phyloP scores from a whole-genome alignment of 257 asterid genomes.

The Solanum microdontum region DNA sequence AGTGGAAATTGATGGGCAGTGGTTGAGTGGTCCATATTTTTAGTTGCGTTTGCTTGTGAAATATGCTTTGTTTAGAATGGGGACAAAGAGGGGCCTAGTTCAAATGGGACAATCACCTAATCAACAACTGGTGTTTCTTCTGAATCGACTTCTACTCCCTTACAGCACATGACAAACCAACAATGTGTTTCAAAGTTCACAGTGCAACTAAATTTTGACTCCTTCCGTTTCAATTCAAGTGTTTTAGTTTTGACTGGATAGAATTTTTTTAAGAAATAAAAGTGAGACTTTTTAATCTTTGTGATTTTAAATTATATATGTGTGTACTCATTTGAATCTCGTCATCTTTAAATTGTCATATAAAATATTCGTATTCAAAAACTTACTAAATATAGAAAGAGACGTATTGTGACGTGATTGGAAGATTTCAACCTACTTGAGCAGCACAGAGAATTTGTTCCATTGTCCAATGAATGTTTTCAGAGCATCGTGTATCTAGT shows the following conservation, averaged over 20 bases:
- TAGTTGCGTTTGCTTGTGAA: constrained; percentile 2
- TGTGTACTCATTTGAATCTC: not conserved
- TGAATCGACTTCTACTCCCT: not conserved
- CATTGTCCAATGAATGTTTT: not conserved
- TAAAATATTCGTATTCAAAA: not conserved
- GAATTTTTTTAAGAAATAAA: not conserved
- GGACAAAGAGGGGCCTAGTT: not conserved
- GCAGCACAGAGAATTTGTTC: not conserved
- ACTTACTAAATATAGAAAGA: too few relatives aligned
- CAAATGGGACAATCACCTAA: not conserved
- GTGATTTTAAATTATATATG: not conserved
- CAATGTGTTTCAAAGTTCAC: not conserved
- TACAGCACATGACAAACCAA: not conserved
- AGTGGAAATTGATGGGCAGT: constrained; percentile 16
- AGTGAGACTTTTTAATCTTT: not conserved
- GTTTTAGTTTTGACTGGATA: not conserved
- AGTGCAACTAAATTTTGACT: not conserved
- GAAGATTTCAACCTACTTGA: not conserved
- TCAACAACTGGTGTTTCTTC: not conserved
- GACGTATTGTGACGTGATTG: not conserved
- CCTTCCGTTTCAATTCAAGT: not conserved
- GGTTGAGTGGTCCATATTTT: constrained; percentile 36
- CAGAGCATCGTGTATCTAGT: not conserved
- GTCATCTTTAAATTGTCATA: not conserved
- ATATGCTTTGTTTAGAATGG: constrained; percentile 1